Conservation (phyloP, 2,329 filamentous ascomycete genomes). For the Trichoderma atroviride region DNA sequence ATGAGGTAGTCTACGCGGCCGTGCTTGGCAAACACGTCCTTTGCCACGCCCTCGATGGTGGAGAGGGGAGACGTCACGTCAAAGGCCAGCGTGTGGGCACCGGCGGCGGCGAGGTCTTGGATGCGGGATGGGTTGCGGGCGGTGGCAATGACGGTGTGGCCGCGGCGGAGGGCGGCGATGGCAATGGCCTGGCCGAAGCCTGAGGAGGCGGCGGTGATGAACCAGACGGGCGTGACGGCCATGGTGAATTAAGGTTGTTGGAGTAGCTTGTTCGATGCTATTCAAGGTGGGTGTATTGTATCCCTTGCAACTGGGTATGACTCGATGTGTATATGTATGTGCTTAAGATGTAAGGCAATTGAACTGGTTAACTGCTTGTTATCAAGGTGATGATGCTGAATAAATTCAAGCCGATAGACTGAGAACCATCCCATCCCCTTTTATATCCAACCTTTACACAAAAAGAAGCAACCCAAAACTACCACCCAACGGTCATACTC, state of each 20-base stretch:
- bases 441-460: not conserved
- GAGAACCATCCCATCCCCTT: not conserved
- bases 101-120: conserved; percentile 45
- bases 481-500: not conserved
- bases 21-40: conserved; percentile 37
- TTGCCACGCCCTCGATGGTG: conserved; percentile 42
- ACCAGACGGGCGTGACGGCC: conserved; percentile 47
- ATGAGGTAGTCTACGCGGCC: conserved; percentile 52
- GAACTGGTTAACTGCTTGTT: not conserved
- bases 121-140: conserved; percentile 47
- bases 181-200: conserved; percentile 54
- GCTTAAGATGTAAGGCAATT: not conserved
- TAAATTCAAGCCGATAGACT: not conserved
- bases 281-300: not conserved
- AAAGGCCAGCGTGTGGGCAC: conserved; percentile 48
- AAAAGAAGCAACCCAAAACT: not conserved
- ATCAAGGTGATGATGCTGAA: not conserved
- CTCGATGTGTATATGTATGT: not conserved
- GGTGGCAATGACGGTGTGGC: conserved; percentile 55
- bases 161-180: conserved; percentile 46
- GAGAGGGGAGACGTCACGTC: conserved; percentile 49
- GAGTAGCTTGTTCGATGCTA: not conserved
- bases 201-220: conserved; percentile 55
- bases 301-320: not conserved
- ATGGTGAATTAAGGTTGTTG: not conserved